Evolutionary conservation across 768 basidiomycete species (phyloP), one percentile per base, ranked within the genome.

Genomic region (Kwoniella botswanensis): DNA sequence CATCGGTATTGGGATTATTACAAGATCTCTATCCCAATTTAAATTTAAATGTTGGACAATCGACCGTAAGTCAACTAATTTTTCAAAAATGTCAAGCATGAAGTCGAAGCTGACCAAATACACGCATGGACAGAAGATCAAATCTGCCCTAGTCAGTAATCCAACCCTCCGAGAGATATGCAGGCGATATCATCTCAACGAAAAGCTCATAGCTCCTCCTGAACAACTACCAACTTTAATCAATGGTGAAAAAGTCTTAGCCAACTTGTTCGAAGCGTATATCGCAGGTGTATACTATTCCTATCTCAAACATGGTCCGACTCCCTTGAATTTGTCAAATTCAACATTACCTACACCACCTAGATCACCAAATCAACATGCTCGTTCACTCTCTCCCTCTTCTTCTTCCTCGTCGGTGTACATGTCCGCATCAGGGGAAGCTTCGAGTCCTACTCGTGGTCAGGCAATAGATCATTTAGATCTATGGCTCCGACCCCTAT

Each of bases 251-350:
- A 75, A 76, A 50, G 68, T 71, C 13, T 46, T 57, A 4, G 80
- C 78, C 11, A 73, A 76, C 55, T 22, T 81, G 41, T 78, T 81
- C 65, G 80, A 81, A 69, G 74, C 78, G 13, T 79, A 81, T 67
- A 52, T 76, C 43, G 80, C 75, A 9, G 80, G 76, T 7, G 63
- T 81, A 2, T 79, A 71, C 63, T 65, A 74, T 21, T 77, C 76
- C 3, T 74, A 73, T 56, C 63, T 71, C 44, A 60, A 58, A 41
- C 69, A 67, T 26, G 65, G 69, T 18, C 43, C 22, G 7, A 26
- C 18, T 65, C 18, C 59, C 3, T n/a, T 41, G 5, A 42, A 13
- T 42, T n/a, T 17, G n/a, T 22, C 35, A 41, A 50, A 22, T 2
- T 11, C 21, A 6, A 24, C 63, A 11, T 24, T 44, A 53, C 70